phyloP scores from a whole-genome alignment of 2,329 filamentous ascomycete species.

The Curvularia lunata region DNA sequence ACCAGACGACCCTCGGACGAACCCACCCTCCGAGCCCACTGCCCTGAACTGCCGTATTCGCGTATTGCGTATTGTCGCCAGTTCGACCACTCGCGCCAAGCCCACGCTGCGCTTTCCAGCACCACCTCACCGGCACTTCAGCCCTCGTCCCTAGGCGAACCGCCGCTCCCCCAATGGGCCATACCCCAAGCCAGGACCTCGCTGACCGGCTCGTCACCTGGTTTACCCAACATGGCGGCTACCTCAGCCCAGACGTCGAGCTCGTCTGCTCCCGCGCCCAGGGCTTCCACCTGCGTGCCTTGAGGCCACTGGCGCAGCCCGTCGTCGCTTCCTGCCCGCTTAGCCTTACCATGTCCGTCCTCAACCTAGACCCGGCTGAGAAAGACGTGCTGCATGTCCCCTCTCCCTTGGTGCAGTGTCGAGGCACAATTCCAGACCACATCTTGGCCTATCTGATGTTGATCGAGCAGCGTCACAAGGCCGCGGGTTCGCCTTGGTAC shows the following conservation, averaged over 20 bases:
- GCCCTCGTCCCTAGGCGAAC: background rate
- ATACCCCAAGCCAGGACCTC: conserved; percentile 9
- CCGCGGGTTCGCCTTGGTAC: conserved; percentile 42
- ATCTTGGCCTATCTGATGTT: conserved; percentile 47
- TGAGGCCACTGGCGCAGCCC: conserved; percentile 27
- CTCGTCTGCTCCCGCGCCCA: conserved; percentile 34
- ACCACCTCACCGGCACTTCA: background rate
- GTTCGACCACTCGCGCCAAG: background rate
- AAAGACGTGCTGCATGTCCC: conserved; percentile 32
- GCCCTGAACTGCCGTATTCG: background rate
- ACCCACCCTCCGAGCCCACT: conserved; percentile 14
- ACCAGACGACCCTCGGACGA: conserved; percentile 15
- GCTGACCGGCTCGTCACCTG: conserved; percentile 34
- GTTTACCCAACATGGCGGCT: conserved; percentile 43
- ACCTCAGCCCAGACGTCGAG: conserved; percentile 38
- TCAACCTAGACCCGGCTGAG: conserved; percentile 43
- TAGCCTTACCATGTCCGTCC: conserved; percentile 43
- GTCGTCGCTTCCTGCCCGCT: conserved; percentile 42
- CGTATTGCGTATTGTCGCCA: no score
- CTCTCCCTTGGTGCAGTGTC: conserved; percentile 34
- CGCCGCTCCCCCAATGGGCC: conserved; percentile 9
- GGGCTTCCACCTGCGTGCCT: conserved; percentile 43
- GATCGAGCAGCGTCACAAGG: conserved; percentile 42
- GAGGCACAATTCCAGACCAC: conserved; percentile 38
- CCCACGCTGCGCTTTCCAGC: background rate